Base-by-base conservation (phyloP, 805 yeast genomes). In the Candida montana region DNA sequence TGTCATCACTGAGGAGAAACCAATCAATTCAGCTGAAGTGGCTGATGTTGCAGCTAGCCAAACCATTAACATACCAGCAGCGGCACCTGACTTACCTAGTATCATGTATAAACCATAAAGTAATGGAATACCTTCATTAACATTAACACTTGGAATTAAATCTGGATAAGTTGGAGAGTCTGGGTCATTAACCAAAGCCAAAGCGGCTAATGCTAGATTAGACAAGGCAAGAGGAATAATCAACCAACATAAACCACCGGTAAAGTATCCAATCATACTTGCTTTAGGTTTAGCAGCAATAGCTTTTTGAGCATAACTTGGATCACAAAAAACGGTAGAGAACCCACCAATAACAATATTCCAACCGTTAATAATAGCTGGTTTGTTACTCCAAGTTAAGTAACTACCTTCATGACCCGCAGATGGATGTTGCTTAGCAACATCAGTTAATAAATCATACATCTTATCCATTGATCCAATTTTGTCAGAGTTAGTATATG, bases 181-280 rank as follows among this genome's bases (percentile, higher is more conserved):
- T 18, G 85, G 81, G 27, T 77, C 69, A 35, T 65, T 60, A 61
- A 83, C 87, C 33, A 86, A 68, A 12, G 86, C 80, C 39, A 82
- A 62, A 35, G 82, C 82, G 16, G 88, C 84, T 15, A 86, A 66
- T 6, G 95, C 95, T 81, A 83, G 71, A 13, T 90, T 81, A 4
- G 88, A 79, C 41, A 78, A 70, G 43, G 83, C 70, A 71, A 80
- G 80, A 32, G 95, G 95, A 49, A 87, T 78, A 12, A 91, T 87
- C 57, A 84, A 82, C 95, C 95, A 87, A 1, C 90, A 81, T 35
- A 86, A 59, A 21, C 95, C 95, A 37, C 95, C 95, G 33, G 55
- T 37, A 33, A 63, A 42, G 43, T 67, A 67, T 6, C 70, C 72
- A 10, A 32, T 33, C 26, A 63, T 64, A 31, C 59, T 52, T 19